These are phyloP conservation scores for Escovopsis weberi DNA, from an alignment of 2,329 filamentous ascomycete species.

Conservation along the genomic window DNA sequence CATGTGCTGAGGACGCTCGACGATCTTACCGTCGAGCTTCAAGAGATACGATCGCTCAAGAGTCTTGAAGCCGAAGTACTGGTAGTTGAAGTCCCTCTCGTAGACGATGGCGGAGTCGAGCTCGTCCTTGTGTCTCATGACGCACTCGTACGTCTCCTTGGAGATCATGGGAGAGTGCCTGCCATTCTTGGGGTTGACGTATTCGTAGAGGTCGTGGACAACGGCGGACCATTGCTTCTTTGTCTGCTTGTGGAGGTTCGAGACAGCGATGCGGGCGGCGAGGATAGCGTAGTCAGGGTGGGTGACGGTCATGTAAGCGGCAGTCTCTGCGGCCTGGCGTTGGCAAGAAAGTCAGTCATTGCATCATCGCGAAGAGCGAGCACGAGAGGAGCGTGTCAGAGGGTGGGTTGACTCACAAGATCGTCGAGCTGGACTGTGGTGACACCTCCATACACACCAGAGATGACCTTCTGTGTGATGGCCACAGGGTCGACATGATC, in stretches of 20 bases:
- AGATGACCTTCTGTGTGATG: slow-evolving; percentile 99
- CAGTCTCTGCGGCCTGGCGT: slow-evolving; percentile 83
- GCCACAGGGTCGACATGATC: slow-evolving; percentile 93
- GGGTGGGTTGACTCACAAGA: slow-evolving; percentile 49
- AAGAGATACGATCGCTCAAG: slow-evolving; percentile 95
- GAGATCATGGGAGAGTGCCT: slow-evolving; percentile 88
- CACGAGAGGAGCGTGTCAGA: no score
- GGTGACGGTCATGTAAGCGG: slow-evolving; percentile 98
- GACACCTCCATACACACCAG: slow-evolving; percentile 95
- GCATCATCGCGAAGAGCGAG: not conserved
- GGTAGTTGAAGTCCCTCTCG: slow-evolving; percentile 99
- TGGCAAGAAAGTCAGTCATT: slow-evolving; percentile 3
- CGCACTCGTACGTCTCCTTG: slow-evolving; percentile 73
- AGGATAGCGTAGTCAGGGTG: slow-evolving; percentile 98
- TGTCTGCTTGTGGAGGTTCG: slow-evolving; percentile 99
- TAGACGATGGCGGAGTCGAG: slow-evolving; percentile 98
- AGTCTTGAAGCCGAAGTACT: slow-evolving; percentile 99
- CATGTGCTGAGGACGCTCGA: slow-evolving; percentile 97
- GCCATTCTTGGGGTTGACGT: slow-evolving; percentile 86
- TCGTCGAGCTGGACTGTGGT: slow-evolving; percentile 95
- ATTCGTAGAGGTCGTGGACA: slow-evolving; percentile 84
- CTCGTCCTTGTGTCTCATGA: slow-evolving; percentile 94
- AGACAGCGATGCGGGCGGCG: slow-evolving; percentile 93
- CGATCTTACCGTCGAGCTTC: slow-evolving; percentile 88
- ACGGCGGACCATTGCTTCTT: slow-evolving; percentile 99